Evolutionary conservation across 768 basidiomycete species (phyloP), one percentile per base, ranked within the genome.

Genomic region (Candolleomyces aberdarensis): DNA sequence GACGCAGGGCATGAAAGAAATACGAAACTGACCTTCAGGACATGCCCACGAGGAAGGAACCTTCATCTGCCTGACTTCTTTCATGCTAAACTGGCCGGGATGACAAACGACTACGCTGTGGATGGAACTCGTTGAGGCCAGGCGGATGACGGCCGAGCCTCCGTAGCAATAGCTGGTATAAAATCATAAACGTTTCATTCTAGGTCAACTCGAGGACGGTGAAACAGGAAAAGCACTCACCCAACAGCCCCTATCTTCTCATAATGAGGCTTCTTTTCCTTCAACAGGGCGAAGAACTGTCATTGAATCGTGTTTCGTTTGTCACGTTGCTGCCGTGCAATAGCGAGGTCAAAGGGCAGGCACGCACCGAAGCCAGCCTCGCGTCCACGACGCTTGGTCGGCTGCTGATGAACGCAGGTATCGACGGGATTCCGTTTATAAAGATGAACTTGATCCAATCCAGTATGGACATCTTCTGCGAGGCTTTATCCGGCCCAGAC

Each of bases 21-120:
- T 13, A 52, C 2, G 19, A 19, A 54, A 20, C 66, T 17, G 49
- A 78, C 78, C 77, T 72, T 81, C 76, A 6, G 78, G 75, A 58
- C 74, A 80, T 29, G 74, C 68, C 78, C 78, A 81, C 0, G 76
- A 66, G 1, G 67, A 61, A 2, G 78, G 77, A 15, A 75, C 72
- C 52, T 75, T 76, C 20, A 81, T 74, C 5, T 72, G 71, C 47
- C 75, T 70, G 0, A 77, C 65, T 47, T 79, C 67, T 3, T 72
- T 67, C 6, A 76, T 49, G 4, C 71, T 70, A 54, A 77, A 71
- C 5, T 56, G 60, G 0, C 74, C 76, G 8, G 81, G 80, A 65
- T 83, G 80, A 32, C 70, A 74, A 20, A 82, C 70, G 15, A 82
- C 75, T 6, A 77, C 66, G 51, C 73, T 77, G 51, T 80, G 61